phyloP scores from a whole-genome alignment of 2,329 filamentous ascomycete species.

The Parasarocladium wereldwijsianum region DNA sequence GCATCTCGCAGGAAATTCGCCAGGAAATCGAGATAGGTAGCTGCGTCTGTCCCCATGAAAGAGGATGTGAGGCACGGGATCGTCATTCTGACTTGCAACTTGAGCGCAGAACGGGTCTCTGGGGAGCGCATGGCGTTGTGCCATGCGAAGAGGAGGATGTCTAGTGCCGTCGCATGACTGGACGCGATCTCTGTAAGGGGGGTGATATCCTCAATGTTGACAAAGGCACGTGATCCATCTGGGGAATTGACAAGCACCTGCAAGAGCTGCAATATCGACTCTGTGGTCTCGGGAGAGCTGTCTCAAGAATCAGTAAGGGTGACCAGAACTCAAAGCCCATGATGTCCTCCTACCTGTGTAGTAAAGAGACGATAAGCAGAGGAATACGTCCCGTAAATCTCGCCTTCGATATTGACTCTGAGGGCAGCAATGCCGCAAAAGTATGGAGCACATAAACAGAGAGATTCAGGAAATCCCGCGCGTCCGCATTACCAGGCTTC shows the following conservation, averaged over 20 bases:
- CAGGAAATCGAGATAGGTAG: constrained; percentile 44
- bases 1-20: constrained; percentile 35
- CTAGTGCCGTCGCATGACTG: constrained; percentile 34
- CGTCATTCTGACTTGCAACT: constrained; percentile 27
- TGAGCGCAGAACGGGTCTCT: constrained; percentile 16
- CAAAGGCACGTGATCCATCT: constrained; percentile 33
- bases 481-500: constrained; percentile 24
- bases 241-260: constrained; percentile 36
- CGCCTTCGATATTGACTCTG: constrained; percentile 24
- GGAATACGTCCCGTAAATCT: constrained; percentile 39
- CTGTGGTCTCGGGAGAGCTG: constrained; percentile 37
- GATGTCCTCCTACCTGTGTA: constrained; percentile 33
- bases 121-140: constrained; percentile 26
- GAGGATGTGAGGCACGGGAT: constrained; percentile 33
- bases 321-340: background rate
- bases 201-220: constrained; percentile 34
- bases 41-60: constrained; percentile 44
- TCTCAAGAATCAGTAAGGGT: background rate
- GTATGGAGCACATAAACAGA: constrained; percentile 48
- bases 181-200: constrained; percentile 43
- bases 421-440: constrained; percentile 42
- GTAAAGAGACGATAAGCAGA: constrained; percentile 34
- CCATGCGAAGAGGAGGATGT: constrained; percentile 43
- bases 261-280: constrained; percentile 40
- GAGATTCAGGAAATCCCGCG: constrained; percentile 46